Base-by-base conservation (phyloP, 495 filamentous ascomycete genomes). In the Friedmanniomyces simplex region DNA sequence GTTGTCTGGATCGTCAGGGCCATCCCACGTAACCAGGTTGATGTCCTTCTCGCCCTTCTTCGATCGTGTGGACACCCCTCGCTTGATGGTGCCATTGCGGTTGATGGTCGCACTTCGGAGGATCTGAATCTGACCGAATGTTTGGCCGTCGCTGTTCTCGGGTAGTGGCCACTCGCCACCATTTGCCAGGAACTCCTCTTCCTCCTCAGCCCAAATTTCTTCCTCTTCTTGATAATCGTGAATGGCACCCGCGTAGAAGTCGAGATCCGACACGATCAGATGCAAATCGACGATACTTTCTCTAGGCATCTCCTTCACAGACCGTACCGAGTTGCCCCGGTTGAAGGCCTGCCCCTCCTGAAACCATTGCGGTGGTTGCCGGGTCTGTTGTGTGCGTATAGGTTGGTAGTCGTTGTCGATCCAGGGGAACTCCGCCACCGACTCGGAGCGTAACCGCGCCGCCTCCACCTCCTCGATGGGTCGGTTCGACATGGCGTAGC, bases 1-100 rank as follows among this genome's bases (percentile, higher is more conserved):
- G 60, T 72, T 74, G 18, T 52, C 55, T 46, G 69, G 70, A 43
- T 74, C 71, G 50, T 72, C 68, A 47, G 64, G 65, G 12, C 57
- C 58, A 32, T 74, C 69, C 70, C 70, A 74, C 11, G 65, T 66
- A 1, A 71, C 68, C 8, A 63, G 57, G 61, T 63, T 60, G 57
- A 60, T 50, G 52, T 63, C 61, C 39, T 63, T 60, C 43, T 63
- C 61, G 22, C 57, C 53, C 53, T 59, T 59, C 57, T 56, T 56
- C 22, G 53, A 63, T 24, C 41, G 18, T 30, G 61, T 60, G 25
- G 56, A 59, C 1, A 34, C 57, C 0, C 30, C 41, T 10, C 57
- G 56, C 47, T 55, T 59, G 24, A 59, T 45, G 12, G 61, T 55
- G 21, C 48, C 61, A n/a, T 43, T 41, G 10, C 56, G 55, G 13